phyloP scores from a whole-genome alignment of 768 basidiomycete genomes.

The Termitomyces sp. region DNA sequence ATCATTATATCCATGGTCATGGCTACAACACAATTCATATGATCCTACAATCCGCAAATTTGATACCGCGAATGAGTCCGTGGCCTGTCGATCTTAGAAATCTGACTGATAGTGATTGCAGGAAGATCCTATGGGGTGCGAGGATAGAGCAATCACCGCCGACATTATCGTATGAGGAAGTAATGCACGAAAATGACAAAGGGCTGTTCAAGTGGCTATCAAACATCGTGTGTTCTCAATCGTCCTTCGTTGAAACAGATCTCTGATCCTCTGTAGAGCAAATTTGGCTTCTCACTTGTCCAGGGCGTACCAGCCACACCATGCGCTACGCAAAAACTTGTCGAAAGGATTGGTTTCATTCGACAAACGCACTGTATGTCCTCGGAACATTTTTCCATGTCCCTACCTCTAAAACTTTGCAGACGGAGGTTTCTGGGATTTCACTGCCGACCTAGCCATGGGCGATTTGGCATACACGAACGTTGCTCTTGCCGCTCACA shows the following conservation, averaged over 20 bases:
- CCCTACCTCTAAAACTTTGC: neutral
- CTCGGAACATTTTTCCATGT: neutral
- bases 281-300: slow-evolving; percentile 87
- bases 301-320: slow-evolving; percentile 74
- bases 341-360: slow-evolving; percentile 77
- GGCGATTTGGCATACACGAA: slow-evolving; percentile 95
- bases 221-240: slow-evolving; percentile 56
- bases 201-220: slow-evolving; percentile 80
- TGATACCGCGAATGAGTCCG: slow-evolving; percentile 38
- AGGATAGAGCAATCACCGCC: slow-evolving; percentile 74
- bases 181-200: slow-evolving; percentile 56
- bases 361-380: slow-evolving; percentile 66
- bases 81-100: slow-evolving; percentile 2
- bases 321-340: slow-evolving; percentile 79
- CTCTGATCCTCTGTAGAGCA: slow-evolving; percentile 44
- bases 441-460: slow-evolving; percentile 84
- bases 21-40: slow-evolving; percentile 76
- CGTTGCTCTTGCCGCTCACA: slow-evolving; percentile 80
- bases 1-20: slow-evolving; percentile 87
- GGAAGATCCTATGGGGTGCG: slow-evolving; percentile 79
- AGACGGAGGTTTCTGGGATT: slow-evolving; percentile 98
- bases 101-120: slow-evolving; percentile 8
- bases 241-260: neutral
- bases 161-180: slow-evolving; percentile 64
- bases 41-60: slow-evolving; percentile 51